Conservation (phyloP, 2,329 filamentous ascomycete species). For the Lasiodiplodia theobromae region DNA sequence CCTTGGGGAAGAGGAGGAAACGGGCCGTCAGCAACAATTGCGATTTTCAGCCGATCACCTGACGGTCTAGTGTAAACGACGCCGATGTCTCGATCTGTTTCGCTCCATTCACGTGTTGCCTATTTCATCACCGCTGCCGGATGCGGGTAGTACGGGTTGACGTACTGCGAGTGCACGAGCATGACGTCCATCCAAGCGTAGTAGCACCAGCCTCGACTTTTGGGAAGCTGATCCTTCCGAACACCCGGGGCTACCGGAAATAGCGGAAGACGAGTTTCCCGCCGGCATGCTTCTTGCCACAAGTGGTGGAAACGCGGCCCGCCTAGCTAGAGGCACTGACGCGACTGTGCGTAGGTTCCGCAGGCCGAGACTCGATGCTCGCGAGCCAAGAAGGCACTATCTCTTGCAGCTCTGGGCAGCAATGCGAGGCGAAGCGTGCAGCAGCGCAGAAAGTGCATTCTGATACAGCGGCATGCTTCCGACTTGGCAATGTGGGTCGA, state of each 20-base stretch:
- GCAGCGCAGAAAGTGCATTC: background rate
- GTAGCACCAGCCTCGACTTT: background rate
- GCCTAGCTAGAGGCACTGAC: background rate
- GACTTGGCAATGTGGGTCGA: conserved; percentile 2
- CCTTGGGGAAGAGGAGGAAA: conserved; percentile 1
- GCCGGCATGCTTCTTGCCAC: background rate
- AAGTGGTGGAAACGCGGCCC: background rate
- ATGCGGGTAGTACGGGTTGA: background rate
- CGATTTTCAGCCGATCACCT: conserved; percentile 13
- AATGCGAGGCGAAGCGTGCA: background rate
- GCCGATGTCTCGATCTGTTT: background rate
- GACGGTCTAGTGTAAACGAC: background rate
- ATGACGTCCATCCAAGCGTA: conserved; percentile 1
- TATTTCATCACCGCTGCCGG: background rate
- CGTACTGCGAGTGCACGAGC: background rate
- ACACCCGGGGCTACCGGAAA: background rate
- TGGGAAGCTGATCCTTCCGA: background rate
- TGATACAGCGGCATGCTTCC: conserved; percentile 2
- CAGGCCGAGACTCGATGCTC: background rate
- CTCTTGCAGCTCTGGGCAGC: background rate
- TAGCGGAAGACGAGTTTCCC: background rate
- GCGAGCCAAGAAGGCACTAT: conserved; percentile 6
- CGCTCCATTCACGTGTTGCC: background rate
- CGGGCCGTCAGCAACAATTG: background rate
- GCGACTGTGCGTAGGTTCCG: background rate